These are phyloP conservation scores for Neofusicoccum sp. DNA, from an alignment of 2,329 filamentous ascomycete species.

Conservation along the genomic window DNA sequence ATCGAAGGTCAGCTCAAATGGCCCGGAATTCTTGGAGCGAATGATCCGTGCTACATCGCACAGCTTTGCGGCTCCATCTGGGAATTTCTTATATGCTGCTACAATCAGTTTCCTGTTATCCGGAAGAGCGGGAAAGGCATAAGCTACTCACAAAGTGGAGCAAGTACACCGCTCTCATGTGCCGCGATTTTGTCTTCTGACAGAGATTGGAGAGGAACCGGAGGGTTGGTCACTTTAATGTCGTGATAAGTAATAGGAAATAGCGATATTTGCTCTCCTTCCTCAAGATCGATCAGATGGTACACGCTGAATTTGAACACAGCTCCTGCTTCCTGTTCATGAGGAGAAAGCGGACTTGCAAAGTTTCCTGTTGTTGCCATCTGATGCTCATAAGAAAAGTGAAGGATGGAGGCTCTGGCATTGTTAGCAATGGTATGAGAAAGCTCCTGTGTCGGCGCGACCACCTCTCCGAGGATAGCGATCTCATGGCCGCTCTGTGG, in stretches of 20 bases:
- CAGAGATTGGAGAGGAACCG: too few relatives aligned
- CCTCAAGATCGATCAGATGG: constrained; percentile 50
- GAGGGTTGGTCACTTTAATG: background rate
- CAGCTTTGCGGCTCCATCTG: too few relatives aligned
- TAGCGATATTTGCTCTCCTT: constrained; percentile 26
- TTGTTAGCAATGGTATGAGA: background rate
- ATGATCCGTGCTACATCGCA: too few relatives aligned
- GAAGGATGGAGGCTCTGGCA: background rate
- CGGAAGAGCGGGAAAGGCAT: too few relatives aligned
- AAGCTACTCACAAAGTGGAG: too few relatives aligned
- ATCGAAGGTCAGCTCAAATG: too few relatives aligned
- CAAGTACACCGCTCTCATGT: too few relatives aligned
- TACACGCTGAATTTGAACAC: constrained; percentile 49
- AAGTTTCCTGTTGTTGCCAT: constrained; percentile 8
- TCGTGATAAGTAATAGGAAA: background rate
- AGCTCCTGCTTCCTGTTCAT: background rate
- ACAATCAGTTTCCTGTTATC: too few relatives aligned
- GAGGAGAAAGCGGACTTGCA: constrained; percentile 19
- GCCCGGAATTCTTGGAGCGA: too few relatives aligned
- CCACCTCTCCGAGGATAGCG: background rate
- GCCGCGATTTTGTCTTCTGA: too few relatives aligned
- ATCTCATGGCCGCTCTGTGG: background rate
- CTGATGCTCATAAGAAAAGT: background rate
- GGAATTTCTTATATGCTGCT: too few relatives aligned
- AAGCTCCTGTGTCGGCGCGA: background rate